These are phyloP conservation scores for Aureobasidium sp. DNA, from an alignment of 2,329 filamentous ascomycete species.

Conservation along the genomic window DNA sequence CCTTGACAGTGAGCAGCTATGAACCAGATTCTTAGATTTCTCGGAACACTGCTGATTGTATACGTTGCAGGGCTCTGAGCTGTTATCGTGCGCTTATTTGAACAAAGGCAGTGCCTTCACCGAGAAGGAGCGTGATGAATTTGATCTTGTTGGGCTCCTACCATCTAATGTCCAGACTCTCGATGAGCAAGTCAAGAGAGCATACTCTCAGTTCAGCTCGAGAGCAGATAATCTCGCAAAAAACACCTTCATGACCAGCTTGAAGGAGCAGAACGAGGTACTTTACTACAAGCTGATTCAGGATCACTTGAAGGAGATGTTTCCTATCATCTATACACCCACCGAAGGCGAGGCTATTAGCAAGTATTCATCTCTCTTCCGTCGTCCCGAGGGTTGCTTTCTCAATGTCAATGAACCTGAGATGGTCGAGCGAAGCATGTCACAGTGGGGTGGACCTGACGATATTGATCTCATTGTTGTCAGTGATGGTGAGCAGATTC, in stretches of 20 bases:
- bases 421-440: conserved; percentile 57
- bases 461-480: conserved; percentile 87
- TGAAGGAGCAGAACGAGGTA: conserved; percentile 81
- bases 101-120: conserved; percentile 83
- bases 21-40: neutral
- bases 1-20: conserved; percentile 14
- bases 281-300: conserved; percentile 75
- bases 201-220: conserved; percentile 70
- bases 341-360: conserved; percentile 85
- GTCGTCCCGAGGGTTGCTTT: conserved; percentile 73
- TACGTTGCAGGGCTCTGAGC: conserved; percentile 30
- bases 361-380: conserved; percentile 72
- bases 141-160: conserved; percentile 65
- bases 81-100: conserved; percentile 61
- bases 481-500: conserved; percentile 63
- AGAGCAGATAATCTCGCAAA: conserved; percentile 62
- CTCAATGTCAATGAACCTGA: conserved; percentile 65
- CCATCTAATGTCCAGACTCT: conserved; percentile 66
- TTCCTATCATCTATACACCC: conserved; percentile 82
- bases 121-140: conserved; percentile 57
- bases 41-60: neutral
- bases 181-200: conserved; percentile 67
- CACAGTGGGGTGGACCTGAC: conserved; percentile 60
- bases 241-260: conserved; percentile 78
- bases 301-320: conserved; percentile 79